Percentiles rank a stretch among this genome's conserved stretches.
phyloP scores from a whole-genome alignment of 2,329 filamentous ascomycete species.

The Colletotrichum karsti region DNA sequence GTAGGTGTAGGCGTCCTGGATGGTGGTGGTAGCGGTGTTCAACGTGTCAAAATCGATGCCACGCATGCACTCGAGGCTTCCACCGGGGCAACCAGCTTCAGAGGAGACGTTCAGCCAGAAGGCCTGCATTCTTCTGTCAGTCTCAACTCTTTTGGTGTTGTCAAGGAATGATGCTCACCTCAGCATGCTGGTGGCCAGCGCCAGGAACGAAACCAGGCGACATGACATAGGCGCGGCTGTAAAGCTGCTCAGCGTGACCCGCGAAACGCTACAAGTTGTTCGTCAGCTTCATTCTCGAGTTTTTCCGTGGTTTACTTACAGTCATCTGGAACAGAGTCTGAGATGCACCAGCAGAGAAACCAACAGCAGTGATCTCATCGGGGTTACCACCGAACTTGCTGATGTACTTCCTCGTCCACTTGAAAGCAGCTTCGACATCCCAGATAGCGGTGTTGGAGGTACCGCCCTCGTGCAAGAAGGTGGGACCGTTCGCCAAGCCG shows the following conservation, averaged over 20 bases:
- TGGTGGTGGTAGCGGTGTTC: constrained; percentile 7
- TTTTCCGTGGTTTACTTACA: constrained; percentile 42
- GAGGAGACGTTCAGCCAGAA: constrained; percentile 11
- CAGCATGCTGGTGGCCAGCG: constrained; percentile 17
- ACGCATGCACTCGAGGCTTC: constrained; percentile 10
- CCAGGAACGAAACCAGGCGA: constrained; percentile 10
- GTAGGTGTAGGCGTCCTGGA: not conserved
- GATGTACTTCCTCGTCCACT: constrained; percentile 61
- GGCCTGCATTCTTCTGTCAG: not conserved
- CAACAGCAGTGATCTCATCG: constrained; percentile 56
- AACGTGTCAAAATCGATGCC: constrained; percentile 12
- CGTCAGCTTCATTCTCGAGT: constrained; percentile 40
- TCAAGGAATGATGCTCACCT: not conserved
- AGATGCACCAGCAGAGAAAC: constrained; percentile 60
- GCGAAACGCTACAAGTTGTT: constrained; percentile 9
- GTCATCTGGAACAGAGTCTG: constrained; percentile 55
- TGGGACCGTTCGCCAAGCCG: constrained; percentile 43
- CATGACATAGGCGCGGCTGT: constrained; percentile 12
- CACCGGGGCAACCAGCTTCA: constrained; percentile 1
- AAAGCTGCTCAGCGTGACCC: constrained; percentile 11
- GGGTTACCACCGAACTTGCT: constrained; percentile 58
- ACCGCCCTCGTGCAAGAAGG: constrained; percentile 31
- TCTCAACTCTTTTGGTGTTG: not conserved
- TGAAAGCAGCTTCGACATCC: constrained; percentile 43
- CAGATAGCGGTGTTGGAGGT: constrained; percentile 51